Percentiles rank a stretch among this genome's conserved stretches.
phyloP scores from a whole-genome alignment of 208 protist species.

The Phytomonas francai region DNA sequence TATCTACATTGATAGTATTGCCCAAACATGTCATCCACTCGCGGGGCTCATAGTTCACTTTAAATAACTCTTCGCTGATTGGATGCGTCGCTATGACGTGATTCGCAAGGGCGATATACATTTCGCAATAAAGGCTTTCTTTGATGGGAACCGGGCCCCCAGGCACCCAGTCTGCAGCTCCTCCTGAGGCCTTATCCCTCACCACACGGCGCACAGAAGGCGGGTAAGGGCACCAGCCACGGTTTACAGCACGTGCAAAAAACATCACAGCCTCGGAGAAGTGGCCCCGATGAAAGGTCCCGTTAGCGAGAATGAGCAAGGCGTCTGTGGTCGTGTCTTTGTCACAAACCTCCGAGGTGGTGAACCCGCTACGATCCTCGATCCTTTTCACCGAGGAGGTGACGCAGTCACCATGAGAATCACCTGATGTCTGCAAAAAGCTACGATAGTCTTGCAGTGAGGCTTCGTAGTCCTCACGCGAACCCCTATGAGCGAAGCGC shows the following conservation, averaged over 20 bases:
- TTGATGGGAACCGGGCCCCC: neutral
- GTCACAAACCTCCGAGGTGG: slow-evolving; percentile 23
- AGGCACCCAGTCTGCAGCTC: slow-evolving; percentile 5
- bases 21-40: slow-evolving; percentile 25
- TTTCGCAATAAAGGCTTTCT: slow-evolving; percentile 40
- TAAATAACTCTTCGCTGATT: slow-evolving; percentile 67
- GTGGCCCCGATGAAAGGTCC: slow-evolving; percentile 49
- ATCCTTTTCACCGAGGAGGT: slow-evolving; percentile 8
- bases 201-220: slow-evolving; percentile 2
- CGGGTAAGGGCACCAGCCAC: slow-evolving; percentile 57
- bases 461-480: slow-evolving; percentile 41
- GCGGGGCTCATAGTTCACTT: slow-evolving; percentile 61
- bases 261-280: slow-evolving; percentile 47
- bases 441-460: slow-evolving; percentile 44
- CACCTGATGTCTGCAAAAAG: slow-evolving; percentile 29
- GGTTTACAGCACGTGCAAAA: slow-evolving; percentile 61
- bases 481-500: slow-evolving; percentile 21
- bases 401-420: neutral
- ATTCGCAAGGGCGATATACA: slow-evolving; percentile 70
- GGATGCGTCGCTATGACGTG: slow-evolving; percentile 44
- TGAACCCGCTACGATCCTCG: slow-evolving; percentile 6
- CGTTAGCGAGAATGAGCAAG: slow-evolving; percentile 71
- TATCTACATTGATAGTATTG: slow-evolving; percentile 14
- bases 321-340: slow-evolving; percentile 55
- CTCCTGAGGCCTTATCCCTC: neutral